Conservation (phyloP, 179 eudicot species). For the Patellifolia procumbens region DNA sequence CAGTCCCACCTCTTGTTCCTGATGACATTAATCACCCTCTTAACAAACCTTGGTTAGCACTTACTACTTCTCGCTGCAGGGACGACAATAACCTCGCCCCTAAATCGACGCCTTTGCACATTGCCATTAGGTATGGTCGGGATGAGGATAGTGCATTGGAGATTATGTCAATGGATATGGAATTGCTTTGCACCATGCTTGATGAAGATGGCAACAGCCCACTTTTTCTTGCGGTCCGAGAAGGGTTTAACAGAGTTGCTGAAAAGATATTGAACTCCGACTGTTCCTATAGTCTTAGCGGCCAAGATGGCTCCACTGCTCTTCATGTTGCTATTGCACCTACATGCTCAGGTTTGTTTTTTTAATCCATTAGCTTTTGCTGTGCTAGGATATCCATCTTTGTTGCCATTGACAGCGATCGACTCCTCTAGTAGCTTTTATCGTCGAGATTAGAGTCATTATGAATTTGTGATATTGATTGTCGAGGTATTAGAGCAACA, state of each 20-base stretch:
- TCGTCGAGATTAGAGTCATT: too few species aligned
- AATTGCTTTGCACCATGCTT: not conserved
- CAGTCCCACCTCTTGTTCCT: not conserved
- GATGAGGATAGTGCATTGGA: not conserved
- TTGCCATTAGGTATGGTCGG: too few species aligned
- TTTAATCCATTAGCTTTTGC: too few species aligned
- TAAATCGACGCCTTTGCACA: not conserved
- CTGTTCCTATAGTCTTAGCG: not conserved
- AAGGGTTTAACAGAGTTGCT: not conserved
- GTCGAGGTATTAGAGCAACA: too few species aligned
- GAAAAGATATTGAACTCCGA: not conserved
- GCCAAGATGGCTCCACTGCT: not conserved
- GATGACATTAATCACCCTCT: too few species aligned
- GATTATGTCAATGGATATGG: not conserved
- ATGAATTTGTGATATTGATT: too few species aligned
- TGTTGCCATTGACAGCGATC: too few species aligned
- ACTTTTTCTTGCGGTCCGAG: not conserved
- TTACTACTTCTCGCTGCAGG: not conserved
- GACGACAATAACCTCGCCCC: not conserved
- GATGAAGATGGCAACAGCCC: not conserved
- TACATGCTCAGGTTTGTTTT: not conserved
- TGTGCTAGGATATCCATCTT: too few species aligned
- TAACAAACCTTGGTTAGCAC: conserved; percentile 5
- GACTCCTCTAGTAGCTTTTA: too few species aligned
- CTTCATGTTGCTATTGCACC: not conserved